Evolutionary conservation across 2,329 filamentous ascomycete species (phyloP), one percentile per base, ranked within the genome.

Genomic region (Cordyceps cateniannulata): DNA sequence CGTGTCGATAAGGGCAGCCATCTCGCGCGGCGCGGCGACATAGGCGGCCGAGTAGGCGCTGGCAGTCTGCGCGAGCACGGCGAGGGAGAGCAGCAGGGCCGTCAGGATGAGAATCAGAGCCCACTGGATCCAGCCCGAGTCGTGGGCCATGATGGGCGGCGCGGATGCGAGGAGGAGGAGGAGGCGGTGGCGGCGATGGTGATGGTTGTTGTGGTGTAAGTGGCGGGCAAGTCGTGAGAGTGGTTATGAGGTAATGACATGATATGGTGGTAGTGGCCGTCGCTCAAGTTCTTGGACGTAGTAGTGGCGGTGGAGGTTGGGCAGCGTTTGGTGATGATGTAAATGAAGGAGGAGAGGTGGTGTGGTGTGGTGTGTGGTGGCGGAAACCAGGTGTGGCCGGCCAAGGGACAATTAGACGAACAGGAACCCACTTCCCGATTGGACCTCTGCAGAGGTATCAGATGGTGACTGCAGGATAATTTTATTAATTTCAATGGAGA

Each of bases 101-200:
- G 82, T 82, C 71, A 85, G 73, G 65, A 82, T 76, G 62, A 86
- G 76, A 69, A 85, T 75, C 66, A 83, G 75, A 70, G 81, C 80
- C 82, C 82, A 85, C 73, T 82, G 77, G 62, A 80, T 75, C 68
- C 75, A 75, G 67, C 77, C 75, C 65, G 77, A 76, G 71, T 44
- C 35, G 48, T 79, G 77, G 69, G 77, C 75, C 81, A 83, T 84
- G 70, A 67, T 72, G 70, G 24, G 56, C 24, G 56, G 51, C 44
- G 24, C 24, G 25, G 7, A 32, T 10, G n/a, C 29, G 51, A 42
- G 18, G 42, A 49, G 9, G 32, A 32, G 51, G 20, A 35, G 25
- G 10, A 16, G 18, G 16, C 25, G 24, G 25, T 27, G 47, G 22
- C 24, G 5, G 47, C 24, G 44, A 10, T 45, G 25, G 10, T 29